Base-by-base conservation (phyloP, 1,284 basidiomycete species). In the Phellopilus nigrolimitatus region DNA sequence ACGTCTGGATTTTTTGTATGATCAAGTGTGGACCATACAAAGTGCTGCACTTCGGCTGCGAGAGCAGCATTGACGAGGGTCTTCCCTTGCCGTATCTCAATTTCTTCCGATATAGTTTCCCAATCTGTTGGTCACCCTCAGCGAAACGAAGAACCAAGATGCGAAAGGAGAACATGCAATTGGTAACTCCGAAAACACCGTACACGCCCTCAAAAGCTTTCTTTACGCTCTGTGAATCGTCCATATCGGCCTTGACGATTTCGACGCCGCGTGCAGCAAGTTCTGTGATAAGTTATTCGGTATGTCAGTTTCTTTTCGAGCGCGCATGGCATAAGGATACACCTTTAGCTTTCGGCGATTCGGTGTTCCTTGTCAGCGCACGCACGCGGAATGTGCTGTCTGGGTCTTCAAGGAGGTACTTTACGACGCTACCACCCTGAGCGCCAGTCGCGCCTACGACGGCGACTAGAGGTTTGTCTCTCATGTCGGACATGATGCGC, bases 111-210 rank as follows among this genome's bases (percentile, higher is more conserved):
- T 17, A 45, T 24, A 9, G 41, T 54, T 15, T 39, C 47, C 37
- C 28, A 41, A 47, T 8, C 25, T 44, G 37, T 34, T 9, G n/a
- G 25, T 1, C 28, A 12, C 2, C 25, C 27, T 12, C 31, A 19
- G 38, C 3, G 19, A 3, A 19, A 40, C 15, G 12, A 7, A 37
- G 22, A 13, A 42, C 15, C 52, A 15, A 36, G 34, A n/a, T 41
- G n/a, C 43, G 13, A 33, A 21, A n/a, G 21, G 21, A 12, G 4
- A 2, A 55, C 59, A 39, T 56, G 55, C 57, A 65, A 54, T 64
- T 62, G 38, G 65, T 66, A 13, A 63, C 55, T 34, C 59, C 61
- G 53, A 61, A 65, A 12, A 65, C 62, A 27, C 61, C 64, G 46
- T 65, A 58, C 6, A 60, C 58, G 45, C 64, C 64, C 24, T 55